Conservation (phyloP, 2,329 filamentous ascomycete species). For the Calonectria naviculata region DNA sequence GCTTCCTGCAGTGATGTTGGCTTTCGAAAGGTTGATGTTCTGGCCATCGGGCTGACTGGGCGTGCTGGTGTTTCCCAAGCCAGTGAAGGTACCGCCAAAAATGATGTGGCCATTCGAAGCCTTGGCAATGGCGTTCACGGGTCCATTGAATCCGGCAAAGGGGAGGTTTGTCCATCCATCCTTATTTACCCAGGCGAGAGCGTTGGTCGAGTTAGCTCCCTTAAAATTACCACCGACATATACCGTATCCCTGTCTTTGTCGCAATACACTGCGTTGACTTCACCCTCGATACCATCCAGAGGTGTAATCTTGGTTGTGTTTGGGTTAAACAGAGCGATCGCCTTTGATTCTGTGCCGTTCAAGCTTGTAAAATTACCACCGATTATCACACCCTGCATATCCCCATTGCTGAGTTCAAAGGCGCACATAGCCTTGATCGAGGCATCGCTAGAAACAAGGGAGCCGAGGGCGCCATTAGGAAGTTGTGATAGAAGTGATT, state of each 20-base stretch:
- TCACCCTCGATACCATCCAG: constrained; percentile 84
- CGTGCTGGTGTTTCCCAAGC: constrained; percentile 82
- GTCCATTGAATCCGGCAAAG: constrained; percentile 95
- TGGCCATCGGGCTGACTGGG: constrained; percentile 78
- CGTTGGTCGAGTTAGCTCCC: constrained; percentile 86
- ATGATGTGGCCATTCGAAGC: constrained; percentile 85
- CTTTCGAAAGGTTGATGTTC: constrained; percentile 85
- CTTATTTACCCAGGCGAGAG: constrained; percentile 80
- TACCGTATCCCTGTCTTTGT: constrained; percentile 79
- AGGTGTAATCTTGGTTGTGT: constrained; percentile 76
- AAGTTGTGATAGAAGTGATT: constrained; percentile 82
- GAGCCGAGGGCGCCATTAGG: constrained; percentile 87
- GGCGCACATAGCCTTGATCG: constrained; percentile 89
- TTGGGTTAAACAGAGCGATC: constrained; percentile 84
- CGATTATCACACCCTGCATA: constrained; percentile 81
- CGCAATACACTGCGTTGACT: constrained; percentile 86
- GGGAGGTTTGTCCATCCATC: constrained; percentile 83
- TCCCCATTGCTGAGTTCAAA: constrained; percentile 75
- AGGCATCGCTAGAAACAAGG: constrained; percentile 81
- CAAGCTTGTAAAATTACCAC: constrained; percentile 95
- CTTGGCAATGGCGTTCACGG: constrained; percentile 86
- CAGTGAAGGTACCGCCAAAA: constrained; percentile 91
- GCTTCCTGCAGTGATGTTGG: constrained; percentile 75
- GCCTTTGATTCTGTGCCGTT: constrained; percentile 80
- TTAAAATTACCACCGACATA: constrained; percentile 92